Conservation (phyloP, 2,329 filamentous ascomycete genomes). For the Aspergillus jensenii region DNA sequence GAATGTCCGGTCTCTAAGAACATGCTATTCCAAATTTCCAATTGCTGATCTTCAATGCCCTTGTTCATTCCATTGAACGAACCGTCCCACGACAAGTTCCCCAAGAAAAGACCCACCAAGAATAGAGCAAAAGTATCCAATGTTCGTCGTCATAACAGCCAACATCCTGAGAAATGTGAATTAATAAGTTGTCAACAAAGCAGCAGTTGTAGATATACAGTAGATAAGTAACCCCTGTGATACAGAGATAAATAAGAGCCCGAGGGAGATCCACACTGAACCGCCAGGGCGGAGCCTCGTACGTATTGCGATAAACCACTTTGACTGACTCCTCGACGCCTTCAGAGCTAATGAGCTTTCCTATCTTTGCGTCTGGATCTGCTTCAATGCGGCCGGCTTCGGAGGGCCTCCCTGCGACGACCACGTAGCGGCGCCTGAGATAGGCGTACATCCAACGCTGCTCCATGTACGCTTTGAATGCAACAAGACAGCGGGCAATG, state of each 20-base stretch:
- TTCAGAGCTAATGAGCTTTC: constrained; percentile 67
- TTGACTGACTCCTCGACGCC: constrained; percentile 79
- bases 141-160: constrained; percentile 85
- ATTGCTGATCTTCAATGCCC: constrained; percentile 17
- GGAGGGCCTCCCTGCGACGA: constrained; percentile 64
- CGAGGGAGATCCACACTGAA: constrained; percentile 76
- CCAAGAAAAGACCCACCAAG: constrained; percentile 80
- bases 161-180: constrained; percentile 65
- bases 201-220: constrained; percentile 62
- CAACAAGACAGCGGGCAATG: constrained; percentile 68
- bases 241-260: constrained; percentile 67
- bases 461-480: constrained; percentile 62
- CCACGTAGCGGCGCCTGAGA: constrained; percentile 72
- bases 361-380: constrained; percentile 63
- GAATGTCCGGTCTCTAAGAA: no score
- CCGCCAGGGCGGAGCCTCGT: constrained; percentile 67
- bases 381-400: constrained; percentile 60
- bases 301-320: constrained; percentile 62
- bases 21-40: no score
- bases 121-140: constrained; percentile 81
- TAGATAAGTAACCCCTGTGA: constrained; percentile 77
- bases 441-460: constrained; percentile 69
- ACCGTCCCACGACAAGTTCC: constrained; percentile 76
- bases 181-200: no score
- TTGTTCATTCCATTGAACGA: constrained; percentile 44